Base-by-base conservation (phyloP, 208 protist species). In the Trypanosoma theileri region DNA sequence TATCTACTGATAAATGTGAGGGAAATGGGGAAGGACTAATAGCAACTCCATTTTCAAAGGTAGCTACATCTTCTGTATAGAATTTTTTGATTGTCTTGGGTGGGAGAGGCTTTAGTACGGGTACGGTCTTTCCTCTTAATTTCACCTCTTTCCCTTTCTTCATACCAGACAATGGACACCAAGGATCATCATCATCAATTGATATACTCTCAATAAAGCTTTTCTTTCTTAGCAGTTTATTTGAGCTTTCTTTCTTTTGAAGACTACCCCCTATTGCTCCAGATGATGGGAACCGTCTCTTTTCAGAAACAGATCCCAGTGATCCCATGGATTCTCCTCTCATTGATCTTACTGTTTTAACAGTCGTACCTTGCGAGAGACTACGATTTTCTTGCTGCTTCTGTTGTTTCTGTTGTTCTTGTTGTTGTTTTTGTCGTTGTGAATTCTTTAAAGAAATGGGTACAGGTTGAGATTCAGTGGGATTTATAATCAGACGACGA, bases 201-300 rank as follows among this genome's bases (percentile, higher is more conserved):
- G 45, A 19, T 26, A 73, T 55, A 41, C 52, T 62, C 8, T 73
- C 53, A 48, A 73, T 73, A 26, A 73, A 73, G 28, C 69, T 67
- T 19, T 53, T 61, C 24, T 19, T 72, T n/a, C 3, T n/a, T 40
- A 41, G 60, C 3, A 21, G 60, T 6, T 52, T 17, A 56, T 22
- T 12, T 17, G 51, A 11, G 60, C 6, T 11, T 40, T 17, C 35
- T 28, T 13, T 54, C 6, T 1, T 50, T 60, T 52, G 1, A 41
- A 22, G 24, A 26, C 13, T 17, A 35, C 22, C 31, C 3, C 40
- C 46, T 4, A 22, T 24, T 13, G 8, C n/a, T 46, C 14, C 31
- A 46, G 16, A 22, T 7, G 12, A 59, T 16, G 16, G n/a, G 28
- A 35, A 28, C 24, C 3, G 46, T 16, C 12, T 28, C 24, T 22